Evolutionary conservation across 2,329 filamentous ascomycete genomes (phyloP), one percentile per base, ranked within the genome.

Genomic region (Xylaria sp.): DNA sequence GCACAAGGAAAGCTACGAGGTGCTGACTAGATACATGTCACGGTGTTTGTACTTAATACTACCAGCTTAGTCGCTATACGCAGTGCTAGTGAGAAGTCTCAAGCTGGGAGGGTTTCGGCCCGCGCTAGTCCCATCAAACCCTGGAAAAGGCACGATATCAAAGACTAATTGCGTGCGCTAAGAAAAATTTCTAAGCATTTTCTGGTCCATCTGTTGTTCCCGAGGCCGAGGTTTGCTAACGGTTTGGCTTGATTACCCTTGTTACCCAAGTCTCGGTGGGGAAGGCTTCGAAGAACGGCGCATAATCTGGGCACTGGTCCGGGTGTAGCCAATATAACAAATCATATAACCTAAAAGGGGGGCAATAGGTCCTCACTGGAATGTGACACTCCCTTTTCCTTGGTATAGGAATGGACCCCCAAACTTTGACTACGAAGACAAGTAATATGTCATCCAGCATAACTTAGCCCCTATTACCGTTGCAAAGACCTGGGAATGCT

Each of bases 161-260:
- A 52, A 41, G 43, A 49, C 41, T 62, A 46, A 70, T 70, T 68
- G 68, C 68, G 68, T 70, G 68, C 68, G 64, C 57, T 43, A 39
- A 48, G n/a, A 28, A 54, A 61, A 61, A 60, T 55, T 56, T 64
- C 33, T 54, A 15, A 56, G 49, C 41, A 51, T 43, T 59, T 31
- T 55, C 18, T 20, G 28, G 20, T 28, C 49, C 25, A 57, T 67
- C 51, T 55, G 33, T 33, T 25, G 18, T 51, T 48, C 46, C 52
- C 56, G 55, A 61, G 68, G 12, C 60, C 39, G 9, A 57, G 43
- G 61, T 61, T 64, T 67, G 51, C 55, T 20, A 64, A 20, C 43
- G 23, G 62, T 68, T 70, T 65, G 69, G 69, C 62, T 66, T 60
- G 49, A 23, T 28, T 55, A 65, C 51, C 60, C 51, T 58, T 61